Conservation (phyloP, 345 rosid genomes). For the Gossypium herbaceum region DNA sequence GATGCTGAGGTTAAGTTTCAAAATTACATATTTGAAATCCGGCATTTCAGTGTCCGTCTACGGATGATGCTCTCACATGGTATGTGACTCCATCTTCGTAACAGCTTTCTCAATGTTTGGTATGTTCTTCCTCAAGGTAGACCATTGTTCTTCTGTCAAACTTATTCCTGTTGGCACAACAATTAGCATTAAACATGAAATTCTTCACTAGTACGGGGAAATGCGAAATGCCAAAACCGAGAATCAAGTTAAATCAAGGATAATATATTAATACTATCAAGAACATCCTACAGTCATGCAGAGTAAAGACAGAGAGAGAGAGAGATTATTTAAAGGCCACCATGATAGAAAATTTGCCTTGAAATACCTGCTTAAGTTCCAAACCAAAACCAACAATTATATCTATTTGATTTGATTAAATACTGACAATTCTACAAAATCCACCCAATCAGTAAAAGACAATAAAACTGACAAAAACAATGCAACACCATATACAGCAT, state of each 20-base stretch:
- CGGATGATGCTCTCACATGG: slow-evolving; percentile 15
- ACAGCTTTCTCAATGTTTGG: slow-evolving; percentile 72
- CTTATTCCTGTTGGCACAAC: slow-evolving; percentile 59
- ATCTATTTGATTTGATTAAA: neutral
- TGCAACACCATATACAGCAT: neutral
- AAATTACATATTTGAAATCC: neutral
- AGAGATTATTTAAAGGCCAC: neutral
- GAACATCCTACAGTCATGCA: neutral
- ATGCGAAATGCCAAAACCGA: neutral
- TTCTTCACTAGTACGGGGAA: neutral
- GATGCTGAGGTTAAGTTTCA: neutral
- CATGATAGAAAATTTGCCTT: neutral
- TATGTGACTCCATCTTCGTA: slow-evolving; percentile 55
- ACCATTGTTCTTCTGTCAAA: slow-evolving; percentile 87
- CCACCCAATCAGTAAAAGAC: neutral
- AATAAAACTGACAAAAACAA: neutral
- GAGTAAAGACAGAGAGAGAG: neutral
- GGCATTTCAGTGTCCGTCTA: neutral
- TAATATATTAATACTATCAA: neutral
- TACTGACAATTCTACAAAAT: neutral
- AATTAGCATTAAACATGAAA: neutral
- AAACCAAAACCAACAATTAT: neutral
- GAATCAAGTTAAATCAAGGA: neutral
- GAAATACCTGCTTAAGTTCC: neutral
- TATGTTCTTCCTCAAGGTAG: slow-evolving; percentile 49